A percentile compares a stretch with the other conserved stretches of the same genome.
phyloP scores from a whole-genome alignment of 1,139 yeast species.

The Yamadazyma kanchanaburiensis region DNA sequence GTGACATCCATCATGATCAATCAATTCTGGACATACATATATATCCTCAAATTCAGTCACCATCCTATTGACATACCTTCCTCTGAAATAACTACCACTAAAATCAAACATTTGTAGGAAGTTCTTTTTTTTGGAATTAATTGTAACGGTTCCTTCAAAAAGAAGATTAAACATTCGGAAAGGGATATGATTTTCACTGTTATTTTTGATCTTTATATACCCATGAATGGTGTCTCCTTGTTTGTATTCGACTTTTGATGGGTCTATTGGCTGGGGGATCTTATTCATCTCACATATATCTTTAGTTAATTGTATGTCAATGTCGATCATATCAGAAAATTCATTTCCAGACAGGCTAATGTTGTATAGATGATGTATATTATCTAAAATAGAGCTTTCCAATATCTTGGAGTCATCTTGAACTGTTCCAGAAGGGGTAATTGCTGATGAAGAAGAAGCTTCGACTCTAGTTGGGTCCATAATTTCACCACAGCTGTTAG shows the following conservation, averaged over 20 bases:
- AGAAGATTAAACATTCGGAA: slow-evolving; percentile 43
- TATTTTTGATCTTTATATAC: slow-evolving; percentile 27
- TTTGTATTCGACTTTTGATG: slow-evolving; percentile 32
- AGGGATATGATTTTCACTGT: slow-evolving; percentile 22
- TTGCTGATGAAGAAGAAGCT: too few species aligned
- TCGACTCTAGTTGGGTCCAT: too few species aligned
- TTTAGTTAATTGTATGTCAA: slow-evolving; percentile 31
- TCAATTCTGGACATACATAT: slow-evolving; percentile 10
- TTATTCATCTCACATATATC: slow-evolving; percentile 29
- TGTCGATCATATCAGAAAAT: slow-evolving; percentile 23
- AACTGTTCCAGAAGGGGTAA: slow-evolving; percentile 32
- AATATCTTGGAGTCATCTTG: slow-evolving; percentile 24
- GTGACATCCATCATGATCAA: slow-evolving; percentile 22
- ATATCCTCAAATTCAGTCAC: slow-evolving; percentile 21
- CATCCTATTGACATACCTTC: slow-evolving; percentile 25
- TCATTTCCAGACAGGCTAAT: slow-evolving; percentile 27
- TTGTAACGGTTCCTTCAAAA: slow-evolving; percentile 33
- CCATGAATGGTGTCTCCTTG: slow-evolving; percentile 44
- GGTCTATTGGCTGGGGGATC: slow-evolving; percentile 29
- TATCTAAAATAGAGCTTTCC: slow-evolving; percentile 39
- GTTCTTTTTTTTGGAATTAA: slow-evolving; percentile 16
- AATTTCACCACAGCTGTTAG: too few species aligned
- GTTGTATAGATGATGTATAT: slow-evolving; percentile 28
- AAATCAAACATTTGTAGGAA: slow-evolving; percentile 46
- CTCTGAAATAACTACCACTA: slow-evolving; percentile 35